Evolutionary conservation across 83 land plant species (phyloP), one percentile per base, ranked within the genome.

Genomic region (Diphasiastrum complanatum): DNA sequence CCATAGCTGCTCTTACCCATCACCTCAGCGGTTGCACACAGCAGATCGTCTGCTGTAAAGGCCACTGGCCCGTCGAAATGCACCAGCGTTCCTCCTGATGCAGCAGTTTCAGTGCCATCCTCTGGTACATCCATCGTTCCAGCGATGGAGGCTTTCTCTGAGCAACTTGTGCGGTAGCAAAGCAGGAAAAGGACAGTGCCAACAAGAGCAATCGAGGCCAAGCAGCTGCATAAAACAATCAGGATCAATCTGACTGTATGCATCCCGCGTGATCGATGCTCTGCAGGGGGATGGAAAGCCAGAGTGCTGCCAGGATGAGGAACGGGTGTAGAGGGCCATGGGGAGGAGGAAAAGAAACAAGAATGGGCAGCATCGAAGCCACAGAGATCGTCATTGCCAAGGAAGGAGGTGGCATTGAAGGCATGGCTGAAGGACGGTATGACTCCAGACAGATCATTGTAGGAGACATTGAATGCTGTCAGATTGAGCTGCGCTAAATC

Each of bases 1-100:
- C 97, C 97, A 58, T 87, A 91, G 2, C 90, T 87, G 68, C 95
- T 87, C 81, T 91, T 91, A 12, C 98, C 98, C 87, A 92, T 75
- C 16, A 92, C 85, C 62, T 83, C 91, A 12, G 88, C 98, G 0
- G 90, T 85, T 1, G 95, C 95, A 54, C 95, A 88, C 53, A 88
- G 61, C 45, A 88, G 77, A 76, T 88, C 95, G 56, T 88, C 90
- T 18, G 95, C 95, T 1, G 81, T 82, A 74, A 88, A 88, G 0
- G 63, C 74, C 70, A 82, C 31, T 19, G 80, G 81, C 23, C 90
- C 91, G 40, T 92, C 97, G 59, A 91, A 91, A 35, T 85, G 97
- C 16, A 87, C 97, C 34, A 91, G 79, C 64, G 87, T 91, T 20
- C 89, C 95, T 33, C 86, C 95, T 1, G 64, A 75, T 47, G 72